Evolutionary conservation across 805 yeast species (phyloP), one percentile per base, ranked within the genome.

Genomic region (Hanseniaspora thailandica): DNA sequence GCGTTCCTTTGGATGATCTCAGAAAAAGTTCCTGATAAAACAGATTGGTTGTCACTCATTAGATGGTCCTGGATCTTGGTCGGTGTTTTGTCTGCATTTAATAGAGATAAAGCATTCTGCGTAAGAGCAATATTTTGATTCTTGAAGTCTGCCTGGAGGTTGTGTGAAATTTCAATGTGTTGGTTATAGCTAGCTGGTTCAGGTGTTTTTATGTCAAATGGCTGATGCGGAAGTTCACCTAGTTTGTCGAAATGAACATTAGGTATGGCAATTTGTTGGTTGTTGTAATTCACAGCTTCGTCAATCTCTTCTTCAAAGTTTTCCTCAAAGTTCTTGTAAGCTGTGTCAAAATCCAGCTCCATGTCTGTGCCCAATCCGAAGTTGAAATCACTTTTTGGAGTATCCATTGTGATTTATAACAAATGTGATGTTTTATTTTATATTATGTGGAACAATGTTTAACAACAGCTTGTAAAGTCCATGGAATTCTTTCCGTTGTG

Each of bases 331-430:
- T 65, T 58, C 46, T 62, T 60, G 47, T 65, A 66, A 6, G 69
- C 69, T 4, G 69, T 66, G 40, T 66, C 69, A 48, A 66, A 66
- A 55, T 66, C 69, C 26, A 65, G 57, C 31, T 63, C 67, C 33
- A 62, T 55, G 41, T 64, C 67, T 4, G 50, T 22, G 4, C 17
- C 38, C 15, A 39, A 10, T 2, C 35, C 51, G 20, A 47, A 20
- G 12, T 47, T 28, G 12, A 22, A 26, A 28, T 47, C 44, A 20
- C 36, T 22, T 22, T 31, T 30, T 35, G 26, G 34, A n/a, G 45
- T 20, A 22, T 39, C 17, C 25, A 23, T 40, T 22, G 4, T 26
- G 19, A n/a, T 23, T 25, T 35, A 5, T 4, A 31, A 2, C 12
- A 12, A 13, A 13, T 31, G 15, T 31, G n/a, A 31, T 8, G 15